Conservation (phyloP, 805 yeast genomes). For the Limtongozyma cylindracea region DNA sequence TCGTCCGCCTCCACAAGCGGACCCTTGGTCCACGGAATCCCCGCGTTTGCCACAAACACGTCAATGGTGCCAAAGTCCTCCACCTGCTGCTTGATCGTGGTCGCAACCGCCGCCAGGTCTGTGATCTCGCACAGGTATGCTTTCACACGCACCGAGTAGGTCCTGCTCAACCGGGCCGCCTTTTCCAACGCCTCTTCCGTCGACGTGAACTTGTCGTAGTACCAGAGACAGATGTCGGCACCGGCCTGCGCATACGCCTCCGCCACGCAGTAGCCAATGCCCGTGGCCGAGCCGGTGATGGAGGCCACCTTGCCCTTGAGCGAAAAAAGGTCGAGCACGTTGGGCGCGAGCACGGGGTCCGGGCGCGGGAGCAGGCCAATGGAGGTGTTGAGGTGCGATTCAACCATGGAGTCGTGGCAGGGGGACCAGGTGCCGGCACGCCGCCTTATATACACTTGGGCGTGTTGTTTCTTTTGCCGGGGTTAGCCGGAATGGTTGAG, state of each 20-base stretch:
- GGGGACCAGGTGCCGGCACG: no score
- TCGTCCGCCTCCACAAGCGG: slow-evolving; percentile 10
- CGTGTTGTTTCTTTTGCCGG: no score
- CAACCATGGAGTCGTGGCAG: no score
- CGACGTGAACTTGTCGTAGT: slow-evolving; percentile 29
- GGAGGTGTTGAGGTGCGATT: slow-evolving; percentile 8
- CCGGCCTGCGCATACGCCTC: slow-evolving; percentile 59
- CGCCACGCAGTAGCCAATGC: slow-evolving; percentile 65
- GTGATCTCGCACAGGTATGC: slow-evolving; percentile 9
- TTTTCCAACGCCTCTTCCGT: slow-evolving; percentile 38
- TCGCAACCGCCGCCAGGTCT: slow-evolving; percentile 20
- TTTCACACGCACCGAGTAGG: slow-evolving; percentile 23
- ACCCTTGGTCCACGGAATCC: slow-evolving; percentile 39
- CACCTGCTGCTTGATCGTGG: slow-evolving; percentile 21
- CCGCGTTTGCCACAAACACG: slow-evolving; percentile 76
- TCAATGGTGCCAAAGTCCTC: slow-evolving; percentile 62
- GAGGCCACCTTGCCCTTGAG: slow-evolving; percentile 66
- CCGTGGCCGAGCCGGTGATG: slow-evolving; percentile 67
- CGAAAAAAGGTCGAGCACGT: slow-evolving; percentile 45
- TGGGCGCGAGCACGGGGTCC: slow-evolving; percentile 21
- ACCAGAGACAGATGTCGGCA: slow-evolving; percentile 27
- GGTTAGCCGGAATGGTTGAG: no score
- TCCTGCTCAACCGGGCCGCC: slow-evolving; percentile 13
- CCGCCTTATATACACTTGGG: no score
- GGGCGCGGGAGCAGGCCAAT: slow-evolving; percentile 15